Conservation (phyloP, 2,329 filamentous ascomycete species). For the Fonsecaea erecta region DNA sequence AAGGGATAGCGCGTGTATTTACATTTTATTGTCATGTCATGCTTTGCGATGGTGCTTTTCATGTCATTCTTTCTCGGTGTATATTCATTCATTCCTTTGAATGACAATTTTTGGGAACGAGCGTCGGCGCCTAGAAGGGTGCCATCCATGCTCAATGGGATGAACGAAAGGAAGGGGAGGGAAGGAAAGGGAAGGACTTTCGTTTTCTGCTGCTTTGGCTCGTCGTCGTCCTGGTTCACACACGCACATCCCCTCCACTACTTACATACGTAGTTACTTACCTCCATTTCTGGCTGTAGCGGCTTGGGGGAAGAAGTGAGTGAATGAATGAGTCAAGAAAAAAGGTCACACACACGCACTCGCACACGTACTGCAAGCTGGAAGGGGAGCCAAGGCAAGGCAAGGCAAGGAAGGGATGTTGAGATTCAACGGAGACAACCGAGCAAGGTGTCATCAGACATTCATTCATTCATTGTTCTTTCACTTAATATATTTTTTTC, state of each 20-base stretch:
- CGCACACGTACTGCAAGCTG: no score
- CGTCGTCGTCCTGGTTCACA: not conserved
- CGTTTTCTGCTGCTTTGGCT: not conserved
- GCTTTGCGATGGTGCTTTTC: conserved; percentile 6
- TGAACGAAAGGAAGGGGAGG: no score
- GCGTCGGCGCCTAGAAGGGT: conserved; percentile 6
- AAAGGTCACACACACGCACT: no score
- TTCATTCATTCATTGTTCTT: conserved; percentile 1
- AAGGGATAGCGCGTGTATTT: conserved; percentile 2
- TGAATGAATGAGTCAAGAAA: no score
- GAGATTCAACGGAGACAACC: no score
- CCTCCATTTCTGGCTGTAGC: not conserved
- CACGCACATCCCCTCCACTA: not conserved
- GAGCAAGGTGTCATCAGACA: not conserved
- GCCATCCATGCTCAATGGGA: not conserved
- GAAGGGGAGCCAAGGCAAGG: no score
- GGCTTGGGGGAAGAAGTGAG: not conserved
- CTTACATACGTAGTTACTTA: no score
- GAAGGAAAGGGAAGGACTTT: not conserved
- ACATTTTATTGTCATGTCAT: not conserved
- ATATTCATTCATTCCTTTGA: conserved; percentile 10
- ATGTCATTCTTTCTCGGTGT: conserved; percentile 7
- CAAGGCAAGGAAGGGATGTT: no score
- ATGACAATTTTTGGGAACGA: not conserved
- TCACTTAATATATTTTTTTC: not conserved